phyloP scores from a whole-genome alignment of 192 early-diverging fungal genomes.

The Geranomyces variabilis region DNA sequence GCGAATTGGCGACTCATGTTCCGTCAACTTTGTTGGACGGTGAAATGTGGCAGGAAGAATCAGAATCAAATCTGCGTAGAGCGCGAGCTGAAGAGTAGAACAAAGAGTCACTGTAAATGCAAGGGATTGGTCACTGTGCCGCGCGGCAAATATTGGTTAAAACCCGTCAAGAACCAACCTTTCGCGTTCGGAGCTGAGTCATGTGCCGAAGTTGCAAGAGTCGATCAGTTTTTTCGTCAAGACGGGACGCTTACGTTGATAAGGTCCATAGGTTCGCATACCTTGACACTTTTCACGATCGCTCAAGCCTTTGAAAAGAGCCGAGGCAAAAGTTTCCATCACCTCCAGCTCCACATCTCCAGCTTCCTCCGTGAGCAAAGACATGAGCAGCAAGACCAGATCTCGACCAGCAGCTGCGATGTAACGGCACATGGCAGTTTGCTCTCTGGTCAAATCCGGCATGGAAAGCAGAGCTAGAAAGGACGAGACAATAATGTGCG shows the following conservation, averaged over 20 bases:
- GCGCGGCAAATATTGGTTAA: neutral
- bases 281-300: conserved; percentile 1
- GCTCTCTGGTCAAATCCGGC: neutral
- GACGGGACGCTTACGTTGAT: too few species aligned
- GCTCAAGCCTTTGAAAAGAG: conserved; percentile 3
- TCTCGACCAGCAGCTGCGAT: neutral
- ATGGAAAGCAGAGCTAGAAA: neutral
- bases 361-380: neutral
- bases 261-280: too few species aligned
- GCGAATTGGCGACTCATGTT: conserved; percentile 1
- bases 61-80: neutral
- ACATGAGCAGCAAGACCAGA: neutral
- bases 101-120: neutral
- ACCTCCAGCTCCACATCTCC: conserved; percentile 1
- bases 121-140: neutral
- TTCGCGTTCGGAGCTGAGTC: neutral
- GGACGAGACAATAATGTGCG: neutral
- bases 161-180: too few species aligned
- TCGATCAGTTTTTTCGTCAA: too few species aligned
- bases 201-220: too few species aligned
- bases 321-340: neutral
- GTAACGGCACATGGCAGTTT: neutral
- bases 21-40: neutral
- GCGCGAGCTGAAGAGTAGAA: conserved; percentile 9
- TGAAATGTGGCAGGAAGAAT: conserved; percentile 6